Evolutionary conservation across 495 filamentous ascomycete genomes (phyloP), one percentile per base, ranked within the genome.

Genomic region (Apodospora peruviana): DNA sequence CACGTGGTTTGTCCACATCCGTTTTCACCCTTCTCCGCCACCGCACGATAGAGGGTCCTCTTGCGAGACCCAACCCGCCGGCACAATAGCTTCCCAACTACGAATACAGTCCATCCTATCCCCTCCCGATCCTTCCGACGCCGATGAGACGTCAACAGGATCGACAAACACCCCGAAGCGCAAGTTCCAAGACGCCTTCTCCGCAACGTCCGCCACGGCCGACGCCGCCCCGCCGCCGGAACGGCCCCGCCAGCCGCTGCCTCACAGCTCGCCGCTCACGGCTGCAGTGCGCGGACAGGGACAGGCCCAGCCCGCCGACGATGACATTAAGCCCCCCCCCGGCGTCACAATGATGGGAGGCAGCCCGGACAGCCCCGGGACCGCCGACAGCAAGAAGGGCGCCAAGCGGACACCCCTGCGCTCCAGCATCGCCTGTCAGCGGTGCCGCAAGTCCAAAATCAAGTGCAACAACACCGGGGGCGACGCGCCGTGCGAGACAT

Each of bases 361-460:
- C 44, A 62, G 56, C 52, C 61, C 61, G 10, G 48, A 40, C 24
- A 65, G 62, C 38, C 62, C 62, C 8, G 55, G 55, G 21, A 44
- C 48, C 45, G 45, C 48, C 40, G 73, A 75, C 51, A 59, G 56
- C 57, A 76, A 70, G 57, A 77, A 72, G 57, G 70, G 72, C 29
- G 49, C 32, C 36, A 77, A 75, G 59, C 69, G 71, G 24, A 54
- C 66, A 17, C 71, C 72, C n/a, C 85, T 90, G 81, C 77, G 87
- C 45, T 89, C 86, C 41, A 87, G 83, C 53, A 89, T 91, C 53
- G 87, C 87, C 52, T 91, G 87, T 66, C 76, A 78, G 50, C 76
- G 82, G 43, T 91, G 87, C 70, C 80, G 87, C 47, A 83, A 85
- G 61, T 87, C 83, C 64, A 91, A 91, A 64, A 85, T 90, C 65